A percentile compares a stretch with the other conserved stretches of the same genome.
phyloP scores from a whole-genome alignment of 768 basidiomycete species.

The Pilatotrama ljubarskyi region DNA sequence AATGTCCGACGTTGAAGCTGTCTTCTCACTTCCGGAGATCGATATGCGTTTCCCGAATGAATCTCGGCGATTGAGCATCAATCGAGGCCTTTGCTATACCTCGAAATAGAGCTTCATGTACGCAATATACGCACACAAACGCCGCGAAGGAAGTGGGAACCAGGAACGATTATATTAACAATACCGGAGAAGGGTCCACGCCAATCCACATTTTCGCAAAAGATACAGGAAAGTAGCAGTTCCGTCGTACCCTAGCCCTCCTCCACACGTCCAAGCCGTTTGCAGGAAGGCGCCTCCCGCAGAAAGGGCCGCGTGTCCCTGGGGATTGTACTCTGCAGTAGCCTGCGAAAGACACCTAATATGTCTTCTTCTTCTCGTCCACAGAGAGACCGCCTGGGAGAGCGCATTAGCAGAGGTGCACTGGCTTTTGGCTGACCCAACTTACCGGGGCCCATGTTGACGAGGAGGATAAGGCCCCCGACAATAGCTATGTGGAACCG shows the following conservation, averaged over 20 bases:
- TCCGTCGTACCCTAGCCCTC: slow-evolving; percentile 7
- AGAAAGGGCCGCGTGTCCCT: neutral
- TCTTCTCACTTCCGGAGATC: neutral
- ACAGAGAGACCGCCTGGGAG: slow-evolving; percentile 84
- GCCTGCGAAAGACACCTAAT: slow-evolving; percentile 35
- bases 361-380: slow-evolving; percentile 99
- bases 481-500: slow-evolving; percentile 69
- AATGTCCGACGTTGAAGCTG: neutral
- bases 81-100: too few species aligned
- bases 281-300: neutral
- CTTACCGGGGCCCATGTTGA: slow-evolving; percentile 95
- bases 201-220: slow-evolving; percentile 13
- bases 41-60: neutral
- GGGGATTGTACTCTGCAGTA: neutral
- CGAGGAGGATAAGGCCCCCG: slow-evolving; percentile 93
- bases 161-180: slow-evolving; percentile 19
- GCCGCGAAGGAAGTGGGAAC: neutral
- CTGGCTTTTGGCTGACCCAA: slow-evolving; percentile 5
- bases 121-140: neutral
- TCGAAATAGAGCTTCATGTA: neutral
- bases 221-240: slow-evolving; percentile 20
- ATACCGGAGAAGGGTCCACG: slow-evolving; percentile 8
- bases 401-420: slow-evolving; percentile 11
- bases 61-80: neutral
- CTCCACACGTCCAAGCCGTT: neutral